Conservation (phyloP, 768 basidiomycete genomes). For the Amanita thiersii region DNA sequence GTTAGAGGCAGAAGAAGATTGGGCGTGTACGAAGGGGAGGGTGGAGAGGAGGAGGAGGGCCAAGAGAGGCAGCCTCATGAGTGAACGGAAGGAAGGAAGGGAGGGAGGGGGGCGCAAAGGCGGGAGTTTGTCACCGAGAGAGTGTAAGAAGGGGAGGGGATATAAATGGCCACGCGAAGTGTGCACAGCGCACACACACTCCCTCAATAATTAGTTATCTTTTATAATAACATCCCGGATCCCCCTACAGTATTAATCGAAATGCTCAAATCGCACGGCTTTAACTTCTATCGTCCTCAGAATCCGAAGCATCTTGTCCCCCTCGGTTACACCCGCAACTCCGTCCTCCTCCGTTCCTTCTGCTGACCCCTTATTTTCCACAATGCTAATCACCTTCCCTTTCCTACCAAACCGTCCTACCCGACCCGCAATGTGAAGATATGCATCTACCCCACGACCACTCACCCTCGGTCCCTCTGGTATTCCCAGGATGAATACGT, state of each 20-base stretch:
- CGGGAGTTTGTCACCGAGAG: slow-evolving; percentile 10
- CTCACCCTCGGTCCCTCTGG: slow-evolving; percentile 34
- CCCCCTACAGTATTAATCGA: slow-evolving; percentile 25
- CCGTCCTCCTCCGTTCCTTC: slow-evolving; percentile 18
- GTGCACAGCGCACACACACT: slow-evolving; percentile 9
- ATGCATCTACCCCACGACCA: slow-evolving; percentile 44
- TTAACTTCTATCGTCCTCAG: slow-evolving; percentile 34
- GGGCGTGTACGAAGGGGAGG: slow-evolving; percentile 27
- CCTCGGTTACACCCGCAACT: too few relatives aligned
- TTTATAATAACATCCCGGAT: slow-evolving; percentile 1
- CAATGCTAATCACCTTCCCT: slow-evolving; percentile 60
- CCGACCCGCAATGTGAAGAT: slow-evolving; percentile 65
- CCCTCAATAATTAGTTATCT: background rate
- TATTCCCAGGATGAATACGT: slow-evolving; percentile 68
- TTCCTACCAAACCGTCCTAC: slow-evolving; percentile 63
- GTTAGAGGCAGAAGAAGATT: slow-evolving; percentile 18
- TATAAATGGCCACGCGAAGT: slow-evolving; percentile 15
- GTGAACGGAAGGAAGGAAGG: slow-evolving; percentile 9
- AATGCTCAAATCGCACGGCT: slow-evolving; percentile 42
- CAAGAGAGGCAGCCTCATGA: slow-evolving; percentile 11
- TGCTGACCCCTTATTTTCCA: slow-evolving; percentile 31
- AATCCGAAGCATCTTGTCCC: slow-evolving; percentile 32
- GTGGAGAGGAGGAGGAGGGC: slow-evolving; percentile 12
- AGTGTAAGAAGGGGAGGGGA: slow-evolving; percentile 11
- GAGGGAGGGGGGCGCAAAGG: slow-evolving; percentile 4